Percentiles rank a stretch among this genome's conserved stretches.
Evolutionary conservation across 31 red algal species (phyloP).

Genomic region (Endocladia muricata): DNA sequence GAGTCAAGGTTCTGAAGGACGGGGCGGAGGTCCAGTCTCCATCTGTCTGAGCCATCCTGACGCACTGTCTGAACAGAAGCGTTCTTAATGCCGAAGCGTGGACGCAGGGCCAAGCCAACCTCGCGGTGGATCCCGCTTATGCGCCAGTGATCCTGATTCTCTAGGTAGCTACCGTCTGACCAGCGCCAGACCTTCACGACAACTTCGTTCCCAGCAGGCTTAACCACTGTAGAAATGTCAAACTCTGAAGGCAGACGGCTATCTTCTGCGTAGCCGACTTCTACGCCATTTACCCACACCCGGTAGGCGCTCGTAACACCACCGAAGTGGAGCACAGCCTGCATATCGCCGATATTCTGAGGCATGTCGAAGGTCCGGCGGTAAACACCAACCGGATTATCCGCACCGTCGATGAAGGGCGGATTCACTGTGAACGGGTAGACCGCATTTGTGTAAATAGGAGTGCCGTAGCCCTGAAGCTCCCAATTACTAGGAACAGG

Average conservation of each 20-base stretch:
- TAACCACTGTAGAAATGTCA: conserved; percentile 2
- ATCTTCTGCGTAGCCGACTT: background rate
- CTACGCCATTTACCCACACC: background rate
- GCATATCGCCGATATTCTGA: background rate
- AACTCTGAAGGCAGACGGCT: conserved; percentile 6
- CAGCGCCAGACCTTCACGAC: conserved; percentile 16
- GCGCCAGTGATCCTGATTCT: conserved; percentile 30
- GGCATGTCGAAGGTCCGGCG: background rate
- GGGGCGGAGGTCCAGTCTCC: too few species aligned
- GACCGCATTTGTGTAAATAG: too few species aligned
- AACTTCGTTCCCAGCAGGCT: background rate
- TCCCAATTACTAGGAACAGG: too few species aligned
- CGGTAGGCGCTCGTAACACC: background rate
- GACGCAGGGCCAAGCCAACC: background rate
- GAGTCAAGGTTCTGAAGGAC: too few species aligned
- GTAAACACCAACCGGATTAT: conserved; percentile 7
- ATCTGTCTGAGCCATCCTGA: too few species aligned
- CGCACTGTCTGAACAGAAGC: too few species aligned
- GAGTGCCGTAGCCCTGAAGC: too few species aligned
- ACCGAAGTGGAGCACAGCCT: background rate
- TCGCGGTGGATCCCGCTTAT: conserved; percentile 9
- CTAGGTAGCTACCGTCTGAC: conserved; percentile 15
- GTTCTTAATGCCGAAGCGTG: background rate
- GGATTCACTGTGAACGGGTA: too few species aligned
- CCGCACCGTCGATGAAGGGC: too few species aligned